phyloP scores from a whole-genome alignment of 208 protist genomes.

The Trypanosoma theileri region DNA sequence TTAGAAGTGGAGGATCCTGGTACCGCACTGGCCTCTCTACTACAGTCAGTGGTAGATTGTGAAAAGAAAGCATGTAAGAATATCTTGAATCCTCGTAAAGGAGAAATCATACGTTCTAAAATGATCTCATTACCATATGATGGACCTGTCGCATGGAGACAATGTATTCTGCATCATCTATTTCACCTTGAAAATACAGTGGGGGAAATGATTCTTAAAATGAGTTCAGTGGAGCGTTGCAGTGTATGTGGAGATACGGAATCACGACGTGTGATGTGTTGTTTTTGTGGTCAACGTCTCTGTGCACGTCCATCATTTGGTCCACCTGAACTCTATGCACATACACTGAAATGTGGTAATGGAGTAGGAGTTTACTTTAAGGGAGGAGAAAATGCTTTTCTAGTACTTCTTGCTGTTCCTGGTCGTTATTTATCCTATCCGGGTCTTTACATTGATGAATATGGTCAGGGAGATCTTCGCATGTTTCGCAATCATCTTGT shows the following conservation, averaged over 20 bases:
- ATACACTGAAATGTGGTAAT: constrained; percentile 50
- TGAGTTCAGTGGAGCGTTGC: constrained; percentile 27
- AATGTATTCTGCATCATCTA: constrained; percentile 32
- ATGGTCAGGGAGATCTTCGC: constrained; percentile 43
- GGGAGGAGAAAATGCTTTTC: constrained; percentile 32
- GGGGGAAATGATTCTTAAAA: constrained; percentile 37
- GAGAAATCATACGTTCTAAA: constrained; percentile 1
- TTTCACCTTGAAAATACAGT: constrained; percentile 57
- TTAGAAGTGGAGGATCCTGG: neutral
- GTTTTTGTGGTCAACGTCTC: constrained; percentile 48
- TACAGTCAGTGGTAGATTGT: neutral
- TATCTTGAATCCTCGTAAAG: neutral
- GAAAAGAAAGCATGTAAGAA: neutral
- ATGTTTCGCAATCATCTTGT: constrained; percentile 40
- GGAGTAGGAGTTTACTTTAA: constrained; percentile 62
- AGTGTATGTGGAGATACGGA: constrained; percentile 32
- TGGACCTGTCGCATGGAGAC: constrained; percentile 33
- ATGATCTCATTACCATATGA: constrained; percentile 14
- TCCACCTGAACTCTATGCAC: constrained; percentile 49
- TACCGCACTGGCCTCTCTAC: constrained; percentile 7
- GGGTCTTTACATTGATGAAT: constrained; percentile 72
- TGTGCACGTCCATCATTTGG: constrained; percentile 27
- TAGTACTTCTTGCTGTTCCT: constrained; percentile 47
- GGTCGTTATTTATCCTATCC: constrained; percentile 29
- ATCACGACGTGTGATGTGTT: constrained; percentile 48